Evolutionary conservation across 257 asterid genomes (phyloP), one percentile per base, ranked within the genome.

Genomic region (Lavandula angustifolia): DNA sequence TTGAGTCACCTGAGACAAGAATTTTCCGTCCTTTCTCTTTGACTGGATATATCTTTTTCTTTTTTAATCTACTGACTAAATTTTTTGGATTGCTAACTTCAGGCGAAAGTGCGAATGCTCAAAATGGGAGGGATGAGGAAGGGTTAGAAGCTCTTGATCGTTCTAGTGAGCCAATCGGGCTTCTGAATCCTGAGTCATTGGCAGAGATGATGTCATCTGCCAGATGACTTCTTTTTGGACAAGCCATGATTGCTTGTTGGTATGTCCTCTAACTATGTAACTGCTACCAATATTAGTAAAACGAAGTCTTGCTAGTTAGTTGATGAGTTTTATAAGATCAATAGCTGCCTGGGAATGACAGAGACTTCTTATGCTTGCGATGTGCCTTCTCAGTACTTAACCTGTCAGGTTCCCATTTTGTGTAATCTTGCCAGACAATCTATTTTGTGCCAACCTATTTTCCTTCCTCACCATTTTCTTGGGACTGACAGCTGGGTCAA

Each of bases 181-280:
- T 86, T 61, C 88, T 95, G 33, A 86, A 88, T 6, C 99, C 96
- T n/a, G 92, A 84, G 77, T 77, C 83, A 65, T 80, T 94, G 87
- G 92, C 88, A 12, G 89, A 80, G 68, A 88, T 86, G 76, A 70
- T 90, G 75, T 57, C 75, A 52, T 79, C 86, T 57, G 78, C 87
- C 51, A 82, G 96, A 69, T 85, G 62, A 64, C 57, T 87, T 60
- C 83, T 90, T 64, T 67, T 65, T 64, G 95, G 80, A 67, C 95
- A 84, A 67, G 90, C 86, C 47, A 70, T 1, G 87, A 76, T 67
- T 82, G 95, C 86, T 84, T 94, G 78, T 74, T n/a, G 89, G 99
- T 94, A 87, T 63, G 91, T 63, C 33, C 62, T 76, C 47, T 67
- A 62, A 46, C 56, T 55, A 42, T 59, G 46, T 68, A 64, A 68